Evolutionary conservation across 73 alveolate genomes (phyloP), one percentile per base, ranked within the genome.

Genomic region (Paramecium octaurelia): DNA sequence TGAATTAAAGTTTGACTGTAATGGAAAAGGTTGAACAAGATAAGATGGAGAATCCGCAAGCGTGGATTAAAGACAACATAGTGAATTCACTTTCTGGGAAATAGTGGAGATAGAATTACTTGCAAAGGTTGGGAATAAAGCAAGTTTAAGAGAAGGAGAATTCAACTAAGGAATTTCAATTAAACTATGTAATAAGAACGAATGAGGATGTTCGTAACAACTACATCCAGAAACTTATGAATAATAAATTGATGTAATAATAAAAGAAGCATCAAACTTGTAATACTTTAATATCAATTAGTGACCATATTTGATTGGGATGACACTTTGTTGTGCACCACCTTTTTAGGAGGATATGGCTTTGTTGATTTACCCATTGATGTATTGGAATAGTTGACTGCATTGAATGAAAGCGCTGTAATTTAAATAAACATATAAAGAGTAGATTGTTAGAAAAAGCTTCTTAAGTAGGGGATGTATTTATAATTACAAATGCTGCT

Each of bases 221-320:
- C 7, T 80, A 80, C 57, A 89, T 89, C 6, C 12, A 89, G 12
- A 89, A 89, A 59, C 48, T 89, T 2, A 18, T 59, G 54, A 31
- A 58, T 29, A 70, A 73, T 29, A 89, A 71, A 31, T 46, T 89
- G 29, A 59, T 89, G 90, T 18, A 89, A 50, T 59, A 89, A 71
- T 44, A 43, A 8, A 70, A 89, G 54, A 89, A 89, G 29, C 92
- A 89, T 46, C 35, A 89, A 71, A 64, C 94, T 40, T 27, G 94
- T 89, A 71, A 50, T 27, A 46, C 35, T 42, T 44, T 7, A n/a
- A 7, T 31, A 31, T 60, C 8, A 12, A 38, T 48, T 64, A 89
- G 94, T 98, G 50, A 96, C 98, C 75, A 97, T 99, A 83, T 99
- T 97, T 87, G 99, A 99, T 92, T 99, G 99, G 99, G 99, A 99